Conservation (phyloP, 257 asterid species). For the Striga asiatica region DNA sequence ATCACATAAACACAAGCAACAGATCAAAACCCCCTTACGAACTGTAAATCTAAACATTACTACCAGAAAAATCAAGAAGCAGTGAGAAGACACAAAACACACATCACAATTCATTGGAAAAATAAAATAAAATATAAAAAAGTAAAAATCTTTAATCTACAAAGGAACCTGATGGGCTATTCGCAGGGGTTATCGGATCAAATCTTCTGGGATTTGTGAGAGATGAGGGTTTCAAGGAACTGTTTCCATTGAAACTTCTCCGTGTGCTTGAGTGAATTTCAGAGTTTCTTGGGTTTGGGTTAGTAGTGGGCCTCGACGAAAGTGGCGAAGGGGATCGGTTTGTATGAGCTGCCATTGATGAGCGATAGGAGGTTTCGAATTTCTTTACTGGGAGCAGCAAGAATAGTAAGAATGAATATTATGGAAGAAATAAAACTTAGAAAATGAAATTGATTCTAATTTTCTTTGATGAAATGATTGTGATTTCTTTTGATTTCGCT, state of each 20-base stretch:
- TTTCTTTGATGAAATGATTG: conserved; percentile 18
- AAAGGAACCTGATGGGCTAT: conserved; percentile 70
- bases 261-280: conserved; percentile 33
- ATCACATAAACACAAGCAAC: too few relatives aligned
- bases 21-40: neutral
- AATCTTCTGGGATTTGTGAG: conserved; percentile 40
- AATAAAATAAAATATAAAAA: neutral
- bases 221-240: conserved; percentile 52
- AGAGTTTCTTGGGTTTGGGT: conserved; percentile 32
- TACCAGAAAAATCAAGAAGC: neutral
- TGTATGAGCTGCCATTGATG: conserved; percentile 48
- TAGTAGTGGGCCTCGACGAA: conserved; percentile 31
- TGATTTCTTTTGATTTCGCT: conserved; percentile 1
- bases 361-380: neutral
- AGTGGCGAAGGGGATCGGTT: conserved; percentile 68
- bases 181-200: conserved; percentile 63
- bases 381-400: conserved; percentile 12
- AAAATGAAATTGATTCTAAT: neutral
- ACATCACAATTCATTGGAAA: too few relatives aligned
- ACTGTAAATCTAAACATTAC: neutral
- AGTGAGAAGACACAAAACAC: neutral
- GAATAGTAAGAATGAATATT: conserved; percentile 26
- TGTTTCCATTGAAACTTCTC: conserved; percentile 48
- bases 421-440: conserved; percentile 24
- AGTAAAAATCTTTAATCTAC: neutral